Conservation (phyloP, 208 protist genomes). For the Trichomonas gallinae region DNA sequence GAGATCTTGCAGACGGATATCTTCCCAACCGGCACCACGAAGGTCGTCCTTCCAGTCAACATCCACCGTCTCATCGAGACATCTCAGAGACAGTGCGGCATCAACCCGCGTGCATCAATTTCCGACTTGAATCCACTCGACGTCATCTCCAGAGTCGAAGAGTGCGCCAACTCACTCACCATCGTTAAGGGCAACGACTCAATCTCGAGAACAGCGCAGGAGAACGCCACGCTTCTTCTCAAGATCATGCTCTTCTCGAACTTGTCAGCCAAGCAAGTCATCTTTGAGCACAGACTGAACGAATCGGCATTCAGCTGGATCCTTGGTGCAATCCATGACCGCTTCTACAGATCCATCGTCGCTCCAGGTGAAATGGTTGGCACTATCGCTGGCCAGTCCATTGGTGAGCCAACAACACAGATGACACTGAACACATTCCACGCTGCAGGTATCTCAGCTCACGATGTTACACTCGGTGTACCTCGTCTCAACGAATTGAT, state of each 20-base stretch:
- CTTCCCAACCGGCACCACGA: not conserved
- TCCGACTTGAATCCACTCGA: slow-evolving; percentile 71
- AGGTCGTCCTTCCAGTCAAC: slow-evolving; percentile 66
- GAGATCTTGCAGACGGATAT: slow-evolving; percentile 25
- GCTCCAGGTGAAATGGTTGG: slow-evolving; percentile 93
- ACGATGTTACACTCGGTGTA: slow-evolving; percentile 98
- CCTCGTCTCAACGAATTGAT: slow-evolving; percentile 96
- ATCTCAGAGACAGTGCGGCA: slow-evolving; percentile 70
- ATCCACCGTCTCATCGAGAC: slow-evolving; percentile 78
- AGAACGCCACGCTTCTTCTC: slow-evolving; percentile 80
- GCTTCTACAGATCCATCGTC: slow-evolving; percentile 72
- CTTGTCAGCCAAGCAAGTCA: slow-evolving; percentile 69
- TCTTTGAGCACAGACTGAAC: slow-evolving; percentile 73
- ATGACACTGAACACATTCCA: slow-evolving; percentile 99
- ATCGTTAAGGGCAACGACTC: slow-evolving; percentile 62
- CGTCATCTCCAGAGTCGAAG: slow-evolving; percentile 36
- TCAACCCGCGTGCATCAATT: slow-evolving; percentile 50
- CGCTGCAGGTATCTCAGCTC: slow-evolving; percentile 92
- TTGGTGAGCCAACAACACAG: slow-evolving; percentile 97
- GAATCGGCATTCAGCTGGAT: slow-evolving; percentile 83
- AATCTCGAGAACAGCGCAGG: slow-evolving; percentile 66
- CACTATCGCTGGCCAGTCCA: slow-evolving; percentile 91
- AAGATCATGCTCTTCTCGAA: slow-evolving; percentile 59
- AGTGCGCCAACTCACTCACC: slow-evolving; percentile 49
- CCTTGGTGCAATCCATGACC: slow-evolving; percentile 75